A percentile compares a stretch with the other conserved stretches of the same genome.
These are phyloP conservation scores for Claviceps monticola DNA, from an alignment of 2,329 filamentous ascomycete genomes.

Conservation along the genomic window DNA sequence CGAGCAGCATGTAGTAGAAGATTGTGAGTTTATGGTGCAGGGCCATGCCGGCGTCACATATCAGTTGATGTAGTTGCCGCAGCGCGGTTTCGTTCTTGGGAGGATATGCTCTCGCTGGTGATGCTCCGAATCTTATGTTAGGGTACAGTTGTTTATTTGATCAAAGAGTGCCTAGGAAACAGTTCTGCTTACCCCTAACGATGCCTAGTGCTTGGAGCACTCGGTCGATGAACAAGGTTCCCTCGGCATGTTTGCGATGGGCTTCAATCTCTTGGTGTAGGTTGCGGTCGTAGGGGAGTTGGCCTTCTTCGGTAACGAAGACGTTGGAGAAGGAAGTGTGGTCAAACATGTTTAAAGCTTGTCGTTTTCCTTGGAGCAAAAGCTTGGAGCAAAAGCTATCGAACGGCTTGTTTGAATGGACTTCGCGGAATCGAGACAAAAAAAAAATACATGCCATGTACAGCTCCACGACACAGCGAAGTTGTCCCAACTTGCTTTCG, in stretches of 20 bases:
- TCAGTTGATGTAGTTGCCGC: conserved; percentile 53
- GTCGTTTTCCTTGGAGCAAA: background rate
- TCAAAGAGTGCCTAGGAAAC: background rate
- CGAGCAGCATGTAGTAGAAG: conserved; percentile 71
- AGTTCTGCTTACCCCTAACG: conserved; percentile 40
- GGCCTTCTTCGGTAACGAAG: conserved; percentile 42
- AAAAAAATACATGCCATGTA: background rate
- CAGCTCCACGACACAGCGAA: background rate
- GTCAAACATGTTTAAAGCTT: conserved; percentile 37
- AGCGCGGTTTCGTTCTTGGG: conserved; percentile 56
- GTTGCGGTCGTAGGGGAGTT: conserved; percentile 48
- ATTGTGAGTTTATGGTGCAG: conserved; percentile 70
- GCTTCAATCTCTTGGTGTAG: conserved; percentile 48
- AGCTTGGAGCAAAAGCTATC: background rate
- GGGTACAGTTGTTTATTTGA: background rate
- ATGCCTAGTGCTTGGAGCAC: conserved; percentile 59
- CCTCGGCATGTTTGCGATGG: conserved; percentile 53
- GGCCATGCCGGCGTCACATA: conserved; percentile 49
- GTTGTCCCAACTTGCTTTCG: background rate
- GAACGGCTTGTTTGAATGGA: background rate
- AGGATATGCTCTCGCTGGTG: conserved; percentile 52
- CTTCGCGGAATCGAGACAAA: background rate
- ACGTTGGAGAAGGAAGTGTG: conserved; percentile 55
- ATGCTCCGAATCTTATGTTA: background rate
- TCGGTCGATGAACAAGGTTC: conserved; percentile 66